Evolutionary conservation across 345 rosid genomes (phyloP).

Genomic region (Murraya paniculata): DNA sequence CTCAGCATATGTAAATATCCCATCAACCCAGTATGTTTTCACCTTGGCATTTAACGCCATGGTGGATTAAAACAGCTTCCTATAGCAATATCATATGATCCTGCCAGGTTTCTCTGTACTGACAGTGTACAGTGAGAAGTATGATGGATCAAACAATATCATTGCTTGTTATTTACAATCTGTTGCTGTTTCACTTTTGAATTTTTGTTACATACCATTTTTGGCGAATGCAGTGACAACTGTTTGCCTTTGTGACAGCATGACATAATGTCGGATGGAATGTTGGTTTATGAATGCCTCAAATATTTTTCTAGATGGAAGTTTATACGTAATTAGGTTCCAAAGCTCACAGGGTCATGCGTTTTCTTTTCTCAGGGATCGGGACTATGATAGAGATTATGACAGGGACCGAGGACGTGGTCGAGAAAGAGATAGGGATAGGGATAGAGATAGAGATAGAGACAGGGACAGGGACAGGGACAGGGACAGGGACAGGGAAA

Average conservation of each 20-base stretch:
- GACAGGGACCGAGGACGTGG: slow-evolving; percentile 55
- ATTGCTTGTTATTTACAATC: neutral
- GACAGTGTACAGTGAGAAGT: slow-evolving; percentile 99
- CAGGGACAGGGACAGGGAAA: slow-evolving; percentile 42
- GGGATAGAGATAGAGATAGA: slow-evolving; percentile 29
- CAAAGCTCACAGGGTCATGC: neutral
- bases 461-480: slow-evolving; percentile 47
- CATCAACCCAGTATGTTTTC: slow-evolving; percentile 13
- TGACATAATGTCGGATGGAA: too few species aligned
- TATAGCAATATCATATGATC: slow-evolving; percentile 52
- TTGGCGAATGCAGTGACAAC: neutral
- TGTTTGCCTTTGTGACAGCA: neutral
- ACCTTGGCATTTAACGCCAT: slow-evolving; percentile 66
- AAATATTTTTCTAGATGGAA: neutral
- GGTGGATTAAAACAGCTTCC: slow-evolving; percentile 65
- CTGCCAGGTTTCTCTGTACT: slow-evolving; percentile 98
- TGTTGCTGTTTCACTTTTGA: neutral
- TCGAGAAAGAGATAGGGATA: slow-evolving; percentile 27
- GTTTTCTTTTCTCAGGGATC: slow-evolving; percentile 44
- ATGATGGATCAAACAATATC: slow-evolving; percentile 80
- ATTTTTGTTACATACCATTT: neutral
- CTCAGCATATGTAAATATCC: neutral
- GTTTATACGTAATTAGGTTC: neutral
- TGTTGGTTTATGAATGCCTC: neutral
- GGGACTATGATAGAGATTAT: slow-evolving; percentile 47